These are phyloP conservation scores for Penicillium occitanis DNA, from an alignment of 2,329 filamentous ascomycete species.

Conservation along the genomic window DNA sequence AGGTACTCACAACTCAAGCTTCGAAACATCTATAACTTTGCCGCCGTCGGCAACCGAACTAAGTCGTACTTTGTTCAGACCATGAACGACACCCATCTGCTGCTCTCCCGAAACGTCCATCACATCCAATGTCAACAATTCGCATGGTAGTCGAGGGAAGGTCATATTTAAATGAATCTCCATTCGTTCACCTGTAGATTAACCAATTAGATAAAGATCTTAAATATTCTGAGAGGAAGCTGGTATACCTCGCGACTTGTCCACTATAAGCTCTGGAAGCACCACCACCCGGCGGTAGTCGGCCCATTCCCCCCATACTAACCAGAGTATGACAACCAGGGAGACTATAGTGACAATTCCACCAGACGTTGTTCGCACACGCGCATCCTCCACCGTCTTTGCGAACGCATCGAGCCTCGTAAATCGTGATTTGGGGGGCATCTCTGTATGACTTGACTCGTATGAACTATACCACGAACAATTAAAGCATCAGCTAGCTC, in stretches of 20 bases:
- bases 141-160: conserved; percentile 90
- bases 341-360: conserved; percentile 93
- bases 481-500: conserved; percentile 21
- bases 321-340: conserved; percentile 80
- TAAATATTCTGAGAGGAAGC: neutral
- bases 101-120: conserved; percentile 99
- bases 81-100: conserved; percentile 90
- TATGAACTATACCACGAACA: conserved; percentile 3
- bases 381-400: conserved; percentile 97
- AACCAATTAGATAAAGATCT: neutral
- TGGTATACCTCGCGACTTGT: conserved; percentile 83
- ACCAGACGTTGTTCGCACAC: conserved; percentile 91
- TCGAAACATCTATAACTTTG: conserved; percentile 67
- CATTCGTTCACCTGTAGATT: conserved; percentile 80
- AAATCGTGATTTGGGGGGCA: conserved; percentile 91
- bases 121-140: conserved; percentile 92
- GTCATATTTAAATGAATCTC: conserved; percentile 98
- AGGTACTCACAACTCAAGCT: conserved; percentile 62
- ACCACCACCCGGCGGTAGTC: conserved; percentile 87
- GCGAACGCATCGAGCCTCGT: conserved; percentile 97
- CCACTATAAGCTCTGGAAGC: conserved; percentile 89
- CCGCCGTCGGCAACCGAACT: conserved; percentile 71
- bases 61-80: conserved; percentile 86
- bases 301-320: conserved; percentile 92
- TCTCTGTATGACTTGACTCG: conserved; percentile 39